phyloP scores from a whole-genome alignment of 768 basidiomycete genomes.

The Auriscalpium microsporum region DNA sequence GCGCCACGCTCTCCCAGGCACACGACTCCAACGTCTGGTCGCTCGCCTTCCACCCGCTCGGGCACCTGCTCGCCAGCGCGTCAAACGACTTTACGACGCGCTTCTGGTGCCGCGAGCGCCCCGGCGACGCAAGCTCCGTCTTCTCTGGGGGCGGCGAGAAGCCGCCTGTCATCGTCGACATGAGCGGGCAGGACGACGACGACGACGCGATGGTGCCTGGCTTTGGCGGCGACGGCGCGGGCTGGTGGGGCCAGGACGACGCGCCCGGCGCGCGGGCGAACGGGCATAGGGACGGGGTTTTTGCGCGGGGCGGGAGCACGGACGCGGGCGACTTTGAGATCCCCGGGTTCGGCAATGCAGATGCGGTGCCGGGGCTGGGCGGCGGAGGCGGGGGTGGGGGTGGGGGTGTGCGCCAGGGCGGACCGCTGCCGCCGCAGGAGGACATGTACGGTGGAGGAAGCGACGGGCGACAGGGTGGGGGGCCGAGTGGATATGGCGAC shows the following conservation, averaged over 20 bases:
- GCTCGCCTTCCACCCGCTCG: slow-evolving; percentile 90
- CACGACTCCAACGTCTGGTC: slow-evolving; percentile 99
- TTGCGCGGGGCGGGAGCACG: slow-evolving; percentile 34
- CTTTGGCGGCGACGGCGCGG: slow-evolving; percentile 38
- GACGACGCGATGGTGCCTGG: slow-evolving; percentile 72
- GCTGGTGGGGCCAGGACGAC: slow-evolving; percentile 16
- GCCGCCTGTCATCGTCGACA: slow-evolving; percentile 60
- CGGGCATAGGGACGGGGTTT: slow-evolving; percentile 11
- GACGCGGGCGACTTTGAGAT: slow-evolving; percentile 47
- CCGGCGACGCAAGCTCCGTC: slow-evolving; percentile 71
- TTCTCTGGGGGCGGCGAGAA: slow-evolving; percentile 80
- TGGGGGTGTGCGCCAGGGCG: slow-evolving; percentile 19
- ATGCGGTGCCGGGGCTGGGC: slow-evolving; percentile 26
- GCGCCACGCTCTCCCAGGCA: slow-evolving; percentile 85
- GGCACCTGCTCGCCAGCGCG: slow-evolving; percentile 87
- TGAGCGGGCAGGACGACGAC: slow-evolving; percentile 49
- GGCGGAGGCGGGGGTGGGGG: slow-evolving; percentile 20
- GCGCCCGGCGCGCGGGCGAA: slow-evolving; percentile 12
- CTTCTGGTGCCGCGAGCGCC: slow-evolving; percentile 95
- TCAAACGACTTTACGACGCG: slow-evolving; percentile 98
- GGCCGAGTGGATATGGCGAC: neutral
- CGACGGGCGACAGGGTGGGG: slow-evolving; percentile 20
- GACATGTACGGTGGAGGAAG: slow-evolving; percentile 36
- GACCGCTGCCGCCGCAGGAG: slow-evolving; percentile 41
- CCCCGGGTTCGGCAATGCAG: slow-evolving; percentile 49